A percentile compares a stretch with the other conserved stretches of the same genome.
These are phyloP conservation scores for Eragrostis tef DNA, from an alignment of 202 grass and related monocot genomes.

Conservation along the genomic window DNA sequence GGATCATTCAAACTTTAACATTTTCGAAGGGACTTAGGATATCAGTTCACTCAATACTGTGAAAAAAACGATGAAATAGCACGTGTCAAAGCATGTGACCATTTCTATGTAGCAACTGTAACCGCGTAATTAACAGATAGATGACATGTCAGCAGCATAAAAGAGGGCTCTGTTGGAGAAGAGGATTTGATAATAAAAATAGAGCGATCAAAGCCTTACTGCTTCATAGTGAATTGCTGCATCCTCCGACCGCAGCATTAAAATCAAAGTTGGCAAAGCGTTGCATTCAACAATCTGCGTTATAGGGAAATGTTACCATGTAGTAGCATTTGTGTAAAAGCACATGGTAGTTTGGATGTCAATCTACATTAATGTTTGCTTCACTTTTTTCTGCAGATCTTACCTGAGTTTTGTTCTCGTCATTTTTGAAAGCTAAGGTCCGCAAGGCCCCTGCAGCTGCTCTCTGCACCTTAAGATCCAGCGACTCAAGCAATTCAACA, in stretches of 20 bases:
- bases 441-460: conserved; percentile 92
- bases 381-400: conserved; percentile 35
- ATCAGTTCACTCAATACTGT: conserved; percentile 25
- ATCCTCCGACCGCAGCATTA: conserved; percentile 98
- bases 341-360: conserved; percentile 21
- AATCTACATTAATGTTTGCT: conserved; percentile 33
- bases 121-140: conserved; percentile 3
- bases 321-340: conserved; percentile 9
- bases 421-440: conserved; percentile 99
- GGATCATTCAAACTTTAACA: neutral
- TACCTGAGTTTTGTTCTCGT: conserved; percentile 94
- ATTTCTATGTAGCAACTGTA: conserved; percentile 32
- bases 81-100: neutral
- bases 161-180: conserved; percentile 7
- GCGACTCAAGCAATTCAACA: conserved; percentile 89
- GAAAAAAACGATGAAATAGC: conserved; percentile 17
- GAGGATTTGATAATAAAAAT: conserved; percentile 36
- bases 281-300: conserved; percentile 96
- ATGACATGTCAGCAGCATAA: conserved; percentile 14
- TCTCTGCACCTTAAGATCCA: conserved; percentile 98
- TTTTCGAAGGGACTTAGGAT: conserved; percentile 17
- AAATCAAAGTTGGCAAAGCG: conserved; percentile 96
- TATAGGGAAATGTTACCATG: neutral
- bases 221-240: conserved; percentile 98
- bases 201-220: conserved; percentile 59